phyloP scores from a whole-genome alignment of 2,329 filamentous ascomycete genomes.

The Cladobotryum mycophilum region DNA sequence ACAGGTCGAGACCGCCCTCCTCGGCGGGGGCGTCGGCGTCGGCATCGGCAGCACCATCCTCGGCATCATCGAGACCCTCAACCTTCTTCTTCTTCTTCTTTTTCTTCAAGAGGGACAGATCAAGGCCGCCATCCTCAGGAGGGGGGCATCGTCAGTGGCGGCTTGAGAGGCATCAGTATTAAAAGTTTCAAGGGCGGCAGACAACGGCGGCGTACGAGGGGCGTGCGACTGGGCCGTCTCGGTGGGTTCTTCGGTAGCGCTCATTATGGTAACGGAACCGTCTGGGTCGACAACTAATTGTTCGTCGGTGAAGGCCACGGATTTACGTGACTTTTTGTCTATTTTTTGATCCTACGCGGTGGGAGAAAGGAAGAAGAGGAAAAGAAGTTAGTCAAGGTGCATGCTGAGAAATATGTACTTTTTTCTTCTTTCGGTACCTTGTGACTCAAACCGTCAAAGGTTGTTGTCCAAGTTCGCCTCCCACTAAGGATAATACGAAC shows the following conservation, averaged over 20 bases:
- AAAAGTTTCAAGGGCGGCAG: slow-evolving; percentile 49
- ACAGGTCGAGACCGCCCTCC: slow-evolving; percentile 47
- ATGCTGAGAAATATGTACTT: slow-evolving; percentile 2
- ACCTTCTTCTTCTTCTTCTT: slow-evolving; percentile 60
- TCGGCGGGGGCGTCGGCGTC: slow-evolving; percentile 20
- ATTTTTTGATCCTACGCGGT: slow-evolving; percentile 20
- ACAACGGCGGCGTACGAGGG: slow-evolving; percentile 56
- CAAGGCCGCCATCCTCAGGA: slow-evolving; percentile 46
- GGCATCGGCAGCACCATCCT: slow-evolving; percentile 42
- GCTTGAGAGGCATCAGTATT: slow-evolving; percentile 42
- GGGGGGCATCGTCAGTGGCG: slow-evolving; percentile 38
- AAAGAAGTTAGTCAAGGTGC: slow-evolving; percentile 13
- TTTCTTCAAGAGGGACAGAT: slow-evolving; percentile 71
- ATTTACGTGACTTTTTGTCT: slow-evolving; percentile 77
- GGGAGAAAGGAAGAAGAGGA: slow-evolving; percentile 16
- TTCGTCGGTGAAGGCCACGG: slow-evolving; percentile 87
- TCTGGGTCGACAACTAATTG: slow-evolving; percentile 83
- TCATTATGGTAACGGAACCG: slow-evolving; percentile 73
- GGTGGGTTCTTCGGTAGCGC: slow-evolving; percentile 68
- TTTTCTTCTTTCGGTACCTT: slow-evolving; percentile 3
- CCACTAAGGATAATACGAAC: neutral
- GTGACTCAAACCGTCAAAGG: slow-evolving; percentile 10
- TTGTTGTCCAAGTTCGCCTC: neutral
- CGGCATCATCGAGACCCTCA: slow-evolving; percentile 35
- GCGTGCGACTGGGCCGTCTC: slow-evolving; percentile 76